Base-by-base conservation (phyloP, 306 rosid genomes). In the Dicorynia guianensis region DNA sequence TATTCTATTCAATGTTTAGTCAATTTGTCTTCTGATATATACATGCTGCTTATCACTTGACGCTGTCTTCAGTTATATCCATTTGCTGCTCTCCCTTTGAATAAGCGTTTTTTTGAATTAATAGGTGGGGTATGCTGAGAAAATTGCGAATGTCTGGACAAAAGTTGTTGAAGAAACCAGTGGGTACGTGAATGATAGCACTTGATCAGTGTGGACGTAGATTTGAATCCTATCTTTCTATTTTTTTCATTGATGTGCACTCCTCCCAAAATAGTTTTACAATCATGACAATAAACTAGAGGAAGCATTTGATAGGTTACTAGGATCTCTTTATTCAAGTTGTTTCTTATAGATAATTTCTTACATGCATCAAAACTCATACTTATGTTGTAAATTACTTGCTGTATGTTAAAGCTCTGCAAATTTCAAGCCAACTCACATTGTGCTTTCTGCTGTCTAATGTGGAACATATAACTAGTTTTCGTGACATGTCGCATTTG, bases 51-150 rank as follows among this genome's bases (percentile, higher is more conserved):
- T 44, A 58, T 50, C 17, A 44, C 14, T 17, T 79, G 56, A 69
- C 64, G 57, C 40, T 65, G 40, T 78, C 7, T 60, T 48, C 55
- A 10, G 54, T 72, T 48, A 12, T 39, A 53, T 38, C 55, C 38
- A 47, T 67, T 64, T 50, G 53, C 56, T 79, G 62, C 14, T 56
- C 63, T 74, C 14, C 43, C 54, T 56, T 20, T 67, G 8, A 65
- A 8, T 36, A 49, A 72, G 34, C 60, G 43, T 64, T 3, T 58
- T 14, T 63, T 33, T 81, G 77, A 47, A 81, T 75, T 55, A 36
- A 33, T 71, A 96, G 99, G 98, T 89, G 49, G 99, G 99, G 42
- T 96, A 92, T 79, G 92, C 96, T 3, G 99, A 96, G 87, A 96
- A 96, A 84, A 92, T 96, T 44, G 92, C 97, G 54, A 84, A 92